phyloP scores from a whole-genome alignment of 495 filamentous ascomycete genomes.

The Amniculicola lignicola region DNA sequence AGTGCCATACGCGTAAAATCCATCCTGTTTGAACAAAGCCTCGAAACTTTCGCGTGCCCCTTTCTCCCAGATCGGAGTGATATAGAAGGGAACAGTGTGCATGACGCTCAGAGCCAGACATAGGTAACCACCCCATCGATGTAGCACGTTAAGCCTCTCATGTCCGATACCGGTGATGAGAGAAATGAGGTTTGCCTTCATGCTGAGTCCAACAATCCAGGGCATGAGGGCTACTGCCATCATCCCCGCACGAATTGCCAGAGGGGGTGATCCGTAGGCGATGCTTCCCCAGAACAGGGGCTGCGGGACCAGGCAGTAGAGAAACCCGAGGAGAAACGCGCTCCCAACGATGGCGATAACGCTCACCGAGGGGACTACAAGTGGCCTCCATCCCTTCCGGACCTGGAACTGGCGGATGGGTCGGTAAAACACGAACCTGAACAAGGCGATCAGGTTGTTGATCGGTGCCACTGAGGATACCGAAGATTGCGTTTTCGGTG shows the following conservation, averaged over 20 bases:
- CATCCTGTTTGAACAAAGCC: constrained; percentile 54
- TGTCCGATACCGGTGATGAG: constrained; percentile 87
- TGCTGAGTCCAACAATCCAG: constrained; percentile 86
- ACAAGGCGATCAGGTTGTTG: constrained; percentile 72
- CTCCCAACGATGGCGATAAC: constrained; percentile 62
- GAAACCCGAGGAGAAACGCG: constrained; percentile 65
- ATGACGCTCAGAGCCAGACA: constrained; percentile 78
- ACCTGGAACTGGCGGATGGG: constrained; percentile 64
- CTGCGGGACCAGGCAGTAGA: constrained; percentile 82
- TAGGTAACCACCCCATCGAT: constrained; percentile 89
- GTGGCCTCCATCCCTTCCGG: constrained; percentile 54
- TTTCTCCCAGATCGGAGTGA: constrained; percentile 80
- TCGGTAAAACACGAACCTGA: constrained; percentile 81
- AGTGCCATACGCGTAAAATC: constrained; percentile 76
- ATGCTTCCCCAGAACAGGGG: constrained; percentile 83
- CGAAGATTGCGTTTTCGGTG: constrained; percentile 61
- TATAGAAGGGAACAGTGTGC: constrained; percentile 84
- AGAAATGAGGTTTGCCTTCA: constrained; percentile 85
- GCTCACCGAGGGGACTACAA: constrained; percentile 73
- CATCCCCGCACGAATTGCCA: constrained; percentile 91
- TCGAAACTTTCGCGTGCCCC: constrained; percentile 65
- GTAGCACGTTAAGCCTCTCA: constrained; percentile 86
- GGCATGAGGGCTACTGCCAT: constrained; percentile 89
- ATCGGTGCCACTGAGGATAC: constrained; percentile 66
- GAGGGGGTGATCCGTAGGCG: constrained; percentile 76